A percentile compares a stretch with the other conserved stretches of the same genome.
These are phyloP conservation scores for Hypoxylon rubiginosum DNA, from an alignment of 2,329 filamentous ascomycete species.

Conservation along the genomic window DNA sequence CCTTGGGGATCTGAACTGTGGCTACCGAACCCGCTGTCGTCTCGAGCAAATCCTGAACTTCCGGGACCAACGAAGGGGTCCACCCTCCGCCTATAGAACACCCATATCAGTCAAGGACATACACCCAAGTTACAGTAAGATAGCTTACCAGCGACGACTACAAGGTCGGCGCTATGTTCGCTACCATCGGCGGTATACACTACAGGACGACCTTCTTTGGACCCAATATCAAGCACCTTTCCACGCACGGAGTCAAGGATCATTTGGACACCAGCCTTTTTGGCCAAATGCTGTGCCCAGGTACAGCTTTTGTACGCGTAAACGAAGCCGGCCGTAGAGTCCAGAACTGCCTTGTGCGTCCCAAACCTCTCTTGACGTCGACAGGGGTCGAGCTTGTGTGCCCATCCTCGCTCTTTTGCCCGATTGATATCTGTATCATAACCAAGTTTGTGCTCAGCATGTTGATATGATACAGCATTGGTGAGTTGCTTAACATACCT, in stretches of 20 bases:
- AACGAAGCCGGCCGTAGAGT: constrained; percentile 61
- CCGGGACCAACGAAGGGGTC: constrained; percentile 59
- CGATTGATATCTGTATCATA: constrained; percentile 37
- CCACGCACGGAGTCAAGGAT: constrained; percentile 53
- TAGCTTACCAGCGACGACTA: constrained; percentile 53
- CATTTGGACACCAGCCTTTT: constrained; percentile 57
- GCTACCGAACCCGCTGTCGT: constrained; percentile 62
- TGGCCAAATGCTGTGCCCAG: constrained; percentile 55
- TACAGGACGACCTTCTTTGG: constrained; percentile 19
- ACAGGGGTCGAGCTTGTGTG: constrained; percentile 53
- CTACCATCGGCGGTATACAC: constrained; percentile 42
- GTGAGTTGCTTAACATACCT: constrained; percentile 26
- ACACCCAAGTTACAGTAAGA: background rate
- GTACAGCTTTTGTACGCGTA: constrained; percentile 51
- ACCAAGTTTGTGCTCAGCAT: background rate
- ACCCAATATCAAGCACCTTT: constrained; percentile 41
- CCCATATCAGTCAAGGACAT: constrained; percentile 5
- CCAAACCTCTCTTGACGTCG: constrained; percentile 46
- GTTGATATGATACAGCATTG: background rate
- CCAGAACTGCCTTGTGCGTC: constrained; percentile 57
- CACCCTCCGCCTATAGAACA: constrained; percentile 56
- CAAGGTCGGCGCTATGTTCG: constrained; percentile 37
- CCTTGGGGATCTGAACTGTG: constrained; percentile 58
- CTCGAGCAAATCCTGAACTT: constrained; percentile 59
- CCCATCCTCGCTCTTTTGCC: constrained; percentile 41